phyloP scores from a whole-genome alignment of 805 yeast genomes.

The Starmerella bombi region DNA sequence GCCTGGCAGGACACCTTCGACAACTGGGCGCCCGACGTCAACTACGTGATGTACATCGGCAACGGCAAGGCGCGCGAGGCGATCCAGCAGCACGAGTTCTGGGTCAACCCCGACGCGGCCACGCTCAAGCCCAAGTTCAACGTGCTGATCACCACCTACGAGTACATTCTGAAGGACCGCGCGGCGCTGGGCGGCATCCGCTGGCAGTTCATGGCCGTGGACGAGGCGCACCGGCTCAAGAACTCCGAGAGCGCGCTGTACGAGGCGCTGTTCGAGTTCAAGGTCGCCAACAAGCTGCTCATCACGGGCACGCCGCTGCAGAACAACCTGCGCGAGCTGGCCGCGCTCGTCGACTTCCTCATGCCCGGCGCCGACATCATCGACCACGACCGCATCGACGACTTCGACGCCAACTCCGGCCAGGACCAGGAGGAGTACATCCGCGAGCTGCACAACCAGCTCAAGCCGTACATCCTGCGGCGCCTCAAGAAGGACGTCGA shows the following conservation, averaged over 20 bases:
- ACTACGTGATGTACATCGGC: constrained; percentile 86
- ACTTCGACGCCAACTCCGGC: constrained; percentile 40
- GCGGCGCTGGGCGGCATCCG: constrained; percentile 63
- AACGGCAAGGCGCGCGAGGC: constrained; percentile 73
- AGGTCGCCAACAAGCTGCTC: constrained; percentile 67
- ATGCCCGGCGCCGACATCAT: constrained; percentile 90
- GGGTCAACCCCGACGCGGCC: constrained; percentile 39
- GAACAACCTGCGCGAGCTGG: constrained; percentile 86
- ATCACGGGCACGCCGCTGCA: constrained; percentile 98
- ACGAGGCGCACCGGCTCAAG: constrained; percentile 94
- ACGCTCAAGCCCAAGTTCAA: constrained; percentile 72
- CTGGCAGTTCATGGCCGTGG: constrained; percentile 97
- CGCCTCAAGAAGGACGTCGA: constrained; percentile 95
- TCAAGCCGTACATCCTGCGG: constrained; percentile 86
- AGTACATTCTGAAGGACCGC: constrained; percentile 84
- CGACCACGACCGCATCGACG: constrained; percentile 76
- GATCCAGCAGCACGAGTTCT: constrained; percentile 77
- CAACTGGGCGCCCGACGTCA: constrained; percentile 92
- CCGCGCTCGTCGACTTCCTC: constrained; percentile 84
- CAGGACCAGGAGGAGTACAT: constrained; percentile 80
- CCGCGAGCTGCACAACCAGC: constrained; percentile 64
- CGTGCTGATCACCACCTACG: constrained; percentile 86
- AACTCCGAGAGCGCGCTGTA: constrained; percentile 88
- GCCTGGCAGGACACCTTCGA: constrained; percentile 99
- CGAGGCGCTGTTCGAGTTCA: constrained; percentile 72